Evolutionary conservation across 352 stramenopile species (phyloP), one percentile per base, ranked within the genome.

Genomic region (Peronospora tabacina): DNA sequence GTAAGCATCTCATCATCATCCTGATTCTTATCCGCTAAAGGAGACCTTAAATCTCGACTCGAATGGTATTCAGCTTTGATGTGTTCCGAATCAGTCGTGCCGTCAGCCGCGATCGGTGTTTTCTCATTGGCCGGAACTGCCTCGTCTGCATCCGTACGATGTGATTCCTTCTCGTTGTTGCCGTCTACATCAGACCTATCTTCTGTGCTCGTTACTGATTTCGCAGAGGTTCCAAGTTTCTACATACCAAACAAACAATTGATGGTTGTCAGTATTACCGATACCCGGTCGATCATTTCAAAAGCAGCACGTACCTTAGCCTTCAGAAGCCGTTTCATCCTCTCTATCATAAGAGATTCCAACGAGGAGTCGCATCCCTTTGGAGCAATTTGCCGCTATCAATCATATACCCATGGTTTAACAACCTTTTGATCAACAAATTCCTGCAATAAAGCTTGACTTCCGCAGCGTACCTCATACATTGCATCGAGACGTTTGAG

Each of bases 1-100:
- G 74, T 90, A 33, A 87, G 61, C 16, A 68, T 68, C 24, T 85
- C 76, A 6, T 86, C 71, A 15, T 87, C 74, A 47, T 83, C 71
- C 13, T 54, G 49, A 13, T 48, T 43, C n/a, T 53, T 61, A 20
- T 24, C 29, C 33, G 16, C 32, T 28, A 26, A 5, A 26, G 20
- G 39, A 44, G 33, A 17, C 17, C 35, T 35, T 13, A 52, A 41
- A 37, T 24, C 32, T 11, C 20, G 2, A 30, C 22, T 34, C n/a
- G 46, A 39, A 29, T 57, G 55, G 33, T 59, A 24, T 41, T 72
- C 66, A 17, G 36, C 49, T 47, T 74, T 77, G 35, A 61, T 9
- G 32, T 72, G 54, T 51, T 76, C 58, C 9, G 63, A 72, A 45
- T 75, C 66, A 7, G 63, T 73, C 10, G 45, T 24, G 19, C 50